Conservation (phyloP, 176 grass and related monocot genomes). For the Coix lacrymajobi region DNA sequence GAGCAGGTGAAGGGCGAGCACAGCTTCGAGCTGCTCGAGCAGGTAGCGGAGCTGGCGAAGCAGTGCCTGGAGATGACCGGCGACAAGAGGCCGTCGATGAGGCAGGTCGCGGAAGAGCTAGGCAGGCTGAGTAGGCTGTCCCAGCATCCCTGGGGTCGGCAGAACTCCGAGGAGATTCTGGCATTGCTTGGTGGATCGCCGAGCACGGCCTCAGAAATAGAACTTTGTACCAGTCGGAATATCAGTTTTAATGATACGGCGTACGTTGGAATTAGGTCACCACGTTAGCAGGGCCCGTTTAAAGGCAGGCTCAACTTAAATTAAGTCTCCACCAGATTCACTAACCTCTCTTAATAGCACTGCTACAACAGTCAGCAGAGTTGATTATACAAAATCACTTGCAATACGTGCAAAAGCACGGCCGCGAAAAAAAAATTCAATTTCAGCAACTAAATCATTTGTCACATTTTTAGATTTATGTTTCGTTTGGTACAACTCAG, state of each 20-base stretch:
- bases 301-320: neutral
- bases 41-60: slow-evolving; percentile 39
- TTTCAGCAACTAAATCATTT: too few species aligned
- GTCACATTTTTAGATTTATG: too few species aligned
- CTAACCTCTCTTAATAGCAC: neutral
- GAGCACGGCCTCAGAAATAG: neutral
- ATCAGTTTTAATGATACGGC: slow-evolving; percentile 13
- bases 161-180: slow-evolving; percentile 21
- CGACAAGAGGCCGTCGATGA: slow-evolving; percentile 44
- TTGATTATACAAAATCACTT: neutral
- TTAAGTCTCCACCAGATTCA: neutral
- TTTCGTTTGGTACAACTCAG: too few species aligned
- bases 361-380: neutral
- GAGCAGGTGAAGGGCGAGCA: slow-evolving; percentile 28
- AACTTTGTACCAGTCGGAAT: neutral
- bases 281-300: slow-evolving; percentile 7
- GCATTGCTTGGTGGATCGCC: slow-evolving; percentile 16
- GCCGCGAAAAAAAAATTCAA: too few species aligned
- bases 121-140: slow-evolving; percentile 27
- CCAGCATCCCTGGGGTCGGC: slow-evolving; percentile 11
- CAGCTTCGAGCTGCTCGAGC: slow-evolving; percentile 25
- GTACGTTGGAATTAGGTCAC: slow-evolving; percentile 37
- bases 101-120: slow-evolving; percentile 43
- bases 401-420: too few species aligned
- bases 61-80: slow-evolving; percentile 44